A percentile compares a stretch with the other conserved stretches of the same genome.
Conservation (phyloP, 2,329 filamentous ascomycete species). For the Botrytis elliptica region DNA sequence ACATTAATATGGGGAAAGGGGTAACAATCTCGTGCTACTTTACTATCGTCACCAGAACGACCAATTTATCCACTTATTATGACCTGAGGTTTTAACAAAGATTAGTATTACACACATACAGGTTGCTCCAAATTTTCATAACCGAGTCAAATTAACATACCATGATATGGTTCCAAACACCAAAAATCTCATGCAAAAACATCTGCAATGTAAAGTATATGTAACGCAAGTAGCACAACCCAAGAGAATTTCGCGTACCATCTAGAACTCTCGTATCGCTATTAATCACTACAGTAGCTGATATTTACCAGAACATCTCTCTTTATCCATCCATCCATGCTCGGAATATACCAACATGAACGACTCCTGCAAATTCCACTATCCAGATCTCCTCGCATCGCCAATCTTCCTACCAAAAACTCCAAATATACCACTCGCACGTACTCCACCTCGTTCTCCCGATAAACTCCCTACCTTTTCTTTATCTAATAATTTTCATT, state of each 20-base stretch:
- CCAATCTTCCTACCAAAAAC: not conserved
- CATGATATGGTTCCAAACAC: not conserved
- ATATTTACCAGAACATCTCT: too few species aligned
- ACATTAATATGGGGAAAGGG: not conserved
- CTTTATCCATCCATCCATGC: not conserved
- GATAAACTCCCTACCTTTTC: not conserved
- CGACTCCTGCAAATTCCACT: not conserved
- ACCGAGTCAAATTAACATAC: not conserved
- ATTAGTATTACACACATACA: not conserved
- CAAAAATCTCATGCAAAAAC: not conserved
- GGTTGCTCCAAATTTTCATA: not conserved
- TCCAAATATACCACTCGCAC: not conserved
- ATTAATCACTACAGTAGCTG: not conserved
- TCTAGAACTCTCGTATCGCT: too few species aligned
- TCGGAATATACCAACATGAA: not conserved
- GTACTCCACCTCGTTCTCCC: not conserved
- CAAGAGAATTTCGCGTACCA: not conserved
- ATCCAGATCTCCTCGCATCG: not conserved
- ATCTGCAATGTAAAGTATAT: not conserved
- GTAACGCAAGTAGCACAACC: not conserved
- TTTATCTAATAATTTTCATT: not conserved
- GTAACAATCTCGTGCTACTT: not conserved
- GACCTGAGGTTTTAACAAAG: not conserved
- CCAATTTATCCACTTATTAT: rapidly evolving
- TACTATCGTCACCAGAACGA: not conserved